A percentile compares a stretch with the other conserved stretches of the same genome.
Conservation (phyloP, 2,329 filamentous ascomycete species). For the Chrysoporthe puriensis region DNA sequence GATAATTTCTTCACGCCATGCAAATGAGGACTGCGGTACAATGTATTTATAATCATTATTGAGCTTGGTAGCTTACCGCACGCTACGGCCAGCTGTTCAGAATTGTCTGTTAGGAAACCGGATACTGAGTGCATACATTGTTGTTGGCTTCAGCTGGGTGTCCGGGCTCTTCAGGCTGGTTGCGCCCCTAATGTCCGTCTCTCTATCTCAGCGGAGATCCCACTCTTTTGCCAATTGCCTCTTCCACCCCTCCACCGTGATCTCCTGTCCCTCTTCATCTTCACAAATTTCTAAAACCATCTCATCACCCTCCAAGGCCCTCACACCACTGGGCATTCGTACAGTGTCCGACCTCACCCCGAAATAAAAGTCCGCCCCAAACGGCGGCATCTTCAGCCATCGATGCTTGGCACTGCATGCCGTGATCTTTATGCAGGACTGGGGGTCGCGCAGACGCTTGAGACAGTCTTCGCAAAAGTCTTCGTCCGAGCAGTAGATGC, state of each 20-base stretch:
- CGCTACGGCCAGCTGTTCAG: too few relatives aligned
- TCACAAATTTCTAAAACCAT: background rate
- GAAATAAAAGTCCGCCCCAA: constrained; percentile 24
- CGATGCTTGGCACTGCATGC: constrained; percentile 30
- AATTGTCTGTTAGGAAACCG: too few relatives aligned
- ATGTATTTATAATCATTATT: background rate
- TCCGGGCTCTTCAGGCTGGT: background rate
- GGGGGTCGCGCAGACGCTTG: constrained; percentile 23
- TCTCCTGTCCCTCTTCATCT: background rate
- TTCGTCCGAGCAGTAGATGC: constrained; percentile 30
- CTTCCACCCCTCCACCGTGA: constrained; percentile 11
- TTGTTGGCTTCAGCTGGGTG: background rate
- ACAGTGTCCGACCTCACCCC: constrained; percentile 20
- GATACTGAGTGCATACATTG: too few relatives aligned
- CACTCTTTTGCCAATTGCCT: background rate
- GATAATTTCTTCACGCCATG: background rate
- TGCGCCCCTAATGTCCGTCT: background rate
- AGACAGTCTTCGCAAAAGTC: constrained; percentile 33
- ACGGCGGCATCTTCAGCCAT: constrained; percentile 30
- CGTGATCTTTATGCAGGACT: constrained; percentile 11
- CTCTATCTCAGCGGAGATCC: background rate
- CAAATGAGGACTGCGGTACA: background rate
- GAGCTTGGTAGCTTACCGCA: too few relatives aligned
- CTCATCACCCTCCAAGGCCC: constrained; percentile 8
- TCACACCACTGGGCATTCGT: constrained; percentile 19